These are phyloP conservation scores for Candida sp. DNA, from an alignment of 1,139 yeast species.

Conservation along the genomic window DNA sequence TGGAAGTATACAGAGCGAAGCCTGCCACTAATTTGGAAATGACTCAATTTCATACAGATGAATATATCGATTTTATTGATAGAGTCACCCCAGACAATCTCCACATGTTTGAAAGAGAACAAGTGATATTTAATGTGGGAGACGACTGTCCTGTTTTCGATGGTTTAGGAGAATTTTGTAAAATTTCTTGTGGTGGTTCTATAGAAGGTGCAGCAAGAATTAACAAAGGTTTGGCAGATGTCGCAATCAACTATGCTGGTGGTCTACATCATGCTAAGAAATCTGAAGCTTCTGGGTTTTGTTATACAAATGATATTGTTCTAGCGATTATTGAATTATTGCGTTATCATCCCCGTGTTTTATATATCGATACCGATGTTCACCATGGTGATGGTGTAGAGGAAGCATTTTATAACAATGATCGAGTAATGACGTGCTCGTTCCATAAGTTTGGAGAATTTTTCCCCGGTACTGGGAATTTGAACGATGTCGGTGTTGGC, in stretches of 20 bases:
- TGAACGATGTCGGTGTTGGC: constrained; percentile 84
- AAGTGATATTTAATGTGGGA: constrained; percentile 92
- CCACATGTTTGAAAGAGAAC: constrained; percentile 89
- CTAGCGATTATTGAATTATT: constrained; percentile 79
- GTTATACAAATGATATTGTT: constrained; percentile 94
- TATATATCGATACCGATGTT: constrained; percentile 92
- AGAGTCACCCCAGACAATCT: constrained; percentile 94
- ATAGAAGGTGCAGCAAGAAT: constrained; percentile 90
- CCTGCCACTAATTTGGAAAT: constrained; percentile 98
- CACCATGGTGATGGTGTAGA: constrained; percentile 99
- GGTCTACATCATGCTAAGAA: constrained; percentile 98
- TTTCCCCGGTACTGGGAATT: constrained; percentile 94
- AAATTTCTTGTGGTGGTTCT: constrained; percentile 92
- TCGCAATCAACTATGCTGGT: constrained; percentile 97
- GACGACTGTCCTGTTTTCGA: constrained; percentile 98
- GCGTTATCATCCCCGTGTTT: constrained; percentile 85
- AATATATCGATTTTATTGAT: constrained; percentile 89
- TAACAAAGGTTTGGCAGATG: constrained; percentile 82
- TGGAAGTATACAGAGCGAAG: constrained; percentile 96
- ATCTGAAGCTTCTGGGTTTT: constrained; percentile 91
- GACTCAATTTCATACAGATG: constrained; percentile 99
- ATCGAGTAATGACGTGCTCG: constrained; percentile 94
- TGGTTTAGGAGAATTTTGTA: constrained; percentile 85
- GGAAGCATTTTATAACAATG: constrained; percentile 94
- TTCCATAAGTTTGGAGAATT: constrained; percentile 97